These are phyloP conservation scores for Hygrocybe coccinea DNA, from an alignment of 768 basidiomycete species.

Conservation along the genomic window DNA sequence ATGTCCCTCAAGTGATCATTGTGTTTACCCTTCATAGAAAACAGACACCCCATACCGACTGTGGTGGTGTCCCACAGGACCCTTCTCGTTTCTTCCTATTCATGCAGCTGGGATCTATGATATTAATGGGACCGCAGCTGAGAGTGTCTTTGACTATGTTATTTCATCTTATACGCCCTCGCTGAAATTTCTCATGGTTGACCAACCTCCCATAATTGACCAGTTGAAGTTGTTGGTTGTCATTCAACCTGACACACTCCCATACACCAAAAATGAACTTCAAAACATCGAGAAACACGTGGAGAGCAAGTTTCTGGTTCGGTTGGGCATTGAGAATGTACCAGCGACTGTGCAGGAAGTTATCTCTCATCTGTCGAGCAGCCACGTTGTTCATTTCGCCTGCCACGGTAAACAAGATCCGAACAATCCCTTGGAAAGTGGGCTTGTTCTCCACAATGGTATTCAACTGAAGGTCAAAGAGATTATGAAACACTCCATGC, in stretches of 20 bases:
- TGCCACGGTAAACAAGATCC: constrained; percentile 36
- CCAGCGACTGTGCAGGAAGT: constrained; percentile 13
- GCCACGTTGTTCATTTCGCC: constrained; percentile 33
- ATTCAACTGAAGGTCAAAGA: constrained; percentile 16
- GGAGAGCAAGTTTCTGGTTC: not conserved
- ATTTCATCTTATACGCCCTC: constrained; percentile 18
- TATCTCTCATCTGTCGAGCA: constrained; percentile 4
- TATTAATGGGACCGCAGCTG: not conserved
- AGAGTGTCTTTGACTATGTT: constrained; percentile 8
- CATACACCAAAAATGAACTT: constrained; percentile 10
- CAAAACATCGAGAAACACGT: not conserved
- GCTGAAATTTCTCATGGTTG: not conserved
- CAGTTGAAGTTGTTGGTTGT: constrained; percentile 8
- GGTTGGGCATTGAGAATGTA: not conserved
- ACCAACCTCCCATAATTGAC: no score
- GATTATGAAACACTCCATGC: constrained; percentile 22
- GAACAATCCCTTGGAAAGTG: constrained; percentile 22
- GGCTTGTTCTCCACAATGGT: constrained; percentile 20
- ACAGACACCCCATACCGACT: not conserved
- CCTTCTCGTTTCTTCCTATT: constrained; percentile 13
- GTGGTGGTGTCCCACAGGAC: constrained; percentile 16
- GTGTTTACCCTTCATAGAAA: not conserved
- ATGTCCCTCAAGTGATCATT: not conserved
- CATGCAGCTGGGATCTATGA: constrained; percentile 14
- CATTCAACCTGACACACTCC: constrained; percentile 11